Evolutionary conservation across 1,139 yeast species (phyloP), one percentile per base, ranked within the genome.

Genomic region (Entelexis sorbosivorans): DNA sequence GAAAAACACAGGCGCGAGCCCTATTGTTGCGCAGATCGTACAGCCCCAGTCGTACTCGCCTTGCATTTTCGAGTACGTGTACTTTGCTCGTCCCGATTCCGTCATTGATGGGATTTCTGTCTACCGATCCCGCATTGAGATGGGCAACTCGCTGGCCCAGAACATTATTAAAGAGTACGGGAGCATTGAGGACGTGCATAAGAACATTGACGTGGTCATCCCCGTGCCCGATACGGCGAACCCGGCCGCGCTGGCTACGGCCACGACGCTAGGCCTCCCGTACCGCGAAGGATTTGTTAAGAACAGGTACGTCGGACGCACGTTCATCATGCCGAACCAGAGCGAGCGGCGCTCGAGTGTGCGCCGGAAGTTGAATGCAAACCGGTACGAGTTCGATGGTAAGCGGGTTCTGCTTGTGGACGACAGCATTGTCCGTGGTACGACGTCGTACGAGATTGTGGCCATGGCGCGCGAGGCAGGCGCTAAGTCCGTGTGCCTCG

Each of bases 391-490:
- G 70, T 91, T 91, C 66, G 75, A 77, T 59, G 93, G 78, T 58
- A 79, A 87, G 62, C 82, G 80, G 57, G 98, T 91, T n/a, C 73
- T 91, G 59, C 76, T 91, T 55, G 97, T 91, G 45, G 98, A 91
- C 69, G 98, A 91, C 68, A 88, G 96, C 32, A 89, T 91, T 61
- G 98, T 91, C 20, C 80, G 98, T 67, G 98, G 98, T 58, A 91
- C 98, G 33, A 91, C 98, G 1, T 88, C 96, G 7, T 84, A 80
- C 67, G 98, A 91, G 69, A 91, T 91, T 61, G 95, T 93, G 31
- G 85, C 81, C 61, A 91, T 91, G 98, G 98, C 98, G 14, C 79
- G 85, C 62, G 98, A 91, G 68, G 96, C 97, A 5, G 98, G 98
- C 52, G 98, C 98, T 39, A 80, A 78, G 56, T 81, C 80, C 60